Base-by-base conservation (phyloP, 345 rosid species). In the Boechera divaricarpa region DNA sequence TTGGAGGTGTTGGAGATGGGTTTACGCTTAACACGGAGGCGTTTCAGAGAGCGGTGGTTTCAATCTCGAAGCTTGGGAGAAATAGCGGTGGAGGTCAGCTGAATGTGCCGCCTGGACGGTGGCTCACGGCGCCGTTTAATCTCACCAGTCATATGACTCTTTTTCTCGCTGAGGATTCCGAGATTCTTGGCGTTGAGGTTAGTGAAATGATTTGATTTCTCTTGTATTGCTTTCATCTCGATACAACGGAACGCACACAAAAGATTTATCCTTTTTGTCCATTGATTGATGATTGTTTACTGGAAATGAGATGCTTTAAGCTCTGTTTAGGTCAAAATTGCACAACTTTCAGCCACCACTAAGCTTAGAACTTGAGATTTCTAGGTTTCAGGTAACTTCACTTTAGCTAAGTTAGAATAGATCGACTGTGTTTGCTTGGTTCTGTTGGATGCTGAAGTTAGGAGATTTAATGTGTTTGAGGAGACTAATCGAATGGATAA, bases 51-150 rank as follows among this genome's bases (percentile, higher is more conserved):
- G 99, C 97, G n/a, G 75, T 95, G 63, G 48, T 39, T 58, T 89
- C 88, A 7, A 92, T 95, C 72, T 87, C 96, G 53, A 89, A 90
- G 92, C 83, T 89, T 10, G 87, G 71, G 68, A 81, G 77, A 80
- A 82, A 72, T 36, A 90, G 97, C 5, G 98, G 97, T 2, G 98
- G 97, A 2, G 99, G 89, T 6, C 99, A 95, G 92, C 89, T 95
- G 35, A 95, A 95, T 75, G 96, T 95, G 65, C 93, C 97, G 38
- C 91, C 98, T 1, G 99, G 99, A 41, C 85, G 80, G 66, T 95
- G 99, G 99, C 87, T 95, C 1, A 91, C 99, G 63, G 94, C 93
- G 16, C 99, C 99, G 54, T 95, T 95, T 82, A 95, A 95, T 79
- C 90, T 92, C 45, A 91, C 98, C 7, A 95, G 99, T 65, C 91